Evolutionary conservation across 805 yeast genomes (phyloP).

Genomic region (Hanseniaspora jakobsenii): DNA sequence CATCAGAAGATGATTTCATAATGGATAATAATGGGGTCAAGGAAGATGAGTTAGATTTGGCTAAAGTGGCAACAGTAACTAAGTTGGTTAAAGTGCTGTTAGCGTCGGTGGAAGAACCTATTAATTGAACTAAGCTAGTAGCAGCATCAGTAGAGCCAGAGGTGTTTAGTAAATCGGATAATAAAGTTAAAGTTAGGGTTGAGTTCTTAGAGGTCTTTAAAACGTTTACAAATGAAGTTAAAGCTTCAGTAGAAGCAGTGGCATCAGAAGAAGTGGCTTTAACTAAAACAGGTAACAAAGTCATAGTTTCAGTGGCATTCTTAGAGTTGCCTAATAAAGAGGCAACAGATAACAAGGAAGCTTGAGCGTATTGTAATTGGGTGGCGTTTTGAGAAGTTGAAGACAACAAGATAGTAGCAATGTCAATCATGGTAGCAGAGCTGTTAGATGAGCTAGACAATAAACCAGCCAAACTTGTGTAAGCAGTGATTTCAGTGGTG

Average conservation of each 20-base stretch:
- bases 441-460: constrained; percentile 17
- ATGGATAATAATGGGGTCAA: constrained; percentile 10
- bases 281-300: constrained; percentile 19
- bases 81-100: constrained; percentile 21
- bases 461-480: constrained; percentile 8
- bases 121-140: constrained; percentile 9
- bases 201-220: constrained; percentile 19
- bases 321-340: constrained; percentile 20
- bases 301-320: constrained; percentile 21
- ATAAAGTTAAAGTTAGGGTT: constrained; percentile 19
- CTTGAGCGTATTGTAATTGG: constrained; percentile 18
- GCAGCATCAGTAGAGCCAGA: constrained; percentile 3
- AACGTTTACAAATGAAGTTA: constrained; percentile 20
- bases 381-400: constrained; percentile 21
- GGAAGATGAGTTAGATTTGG: constrained; percentile 13
- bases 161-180: constrained; percentile 15
- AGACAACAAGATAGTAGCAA: constrained; percentile 21
- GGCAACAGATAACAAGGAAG: constrained; percentile 21
- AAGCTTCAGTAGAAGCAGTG: constrained; percentile 21
- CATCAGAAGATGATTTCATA: constrained; percentile 4
- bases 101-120: constrained; percentile 13
- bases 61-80: constrained; percentile 15
- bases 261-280: constrained; percentile 21
- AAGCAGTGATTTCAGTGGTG: constrained; percentile 15
- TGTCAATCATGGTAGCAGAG: constrained; percentile 21